phyloP scores from a whole-genome alignment of 163 green algal species.

The Chloromonas sp. region DNA sequence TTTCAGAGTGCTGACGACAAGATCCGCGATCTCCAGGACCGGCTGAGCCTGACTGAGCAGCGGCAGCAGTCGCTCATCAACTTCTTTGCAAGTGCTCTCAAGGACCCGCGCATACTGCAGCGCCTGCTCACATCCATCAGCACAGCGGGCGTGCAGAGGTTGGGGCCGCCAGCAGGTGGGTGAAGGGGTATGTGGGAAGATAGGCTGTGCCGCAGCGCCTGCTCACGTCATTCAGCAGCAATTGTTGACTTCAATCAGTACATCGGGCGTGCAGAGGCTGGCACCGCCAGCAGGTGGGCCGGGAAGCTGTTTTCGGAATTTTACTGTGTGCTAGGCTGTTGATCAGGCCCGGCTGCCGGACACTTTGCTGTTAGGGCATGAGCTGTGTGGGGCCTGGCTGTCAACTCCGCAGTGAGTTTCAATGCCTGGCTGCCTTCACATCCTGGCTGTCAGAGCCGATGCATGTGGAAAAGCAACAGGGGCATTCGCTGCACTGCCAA shows the following conservation, averaged over 20 bases:
- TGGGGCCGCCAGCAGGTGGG: neutral
- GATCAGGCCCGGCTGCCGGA: too few relatives aligned
- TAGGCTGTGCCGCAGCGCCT: neutral
- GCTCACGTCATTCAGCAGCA: neutral
- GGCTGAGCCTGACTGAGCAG: slow-evolving; percentile 65
- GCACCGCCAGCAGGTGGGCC: neutral
- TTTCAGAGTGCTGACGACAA: slow-evolving; percentile 50
- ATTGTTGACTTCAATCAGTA: neutral
- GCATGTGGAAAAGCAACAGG: too few relatives aligned
- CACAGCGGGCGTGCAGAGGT: slow-evolving; percentile 6
- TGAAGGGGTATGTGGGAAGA: neutral
- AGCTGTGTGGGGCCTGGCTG: too few relatives aligned
- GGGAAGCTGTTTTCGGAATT: neutral
- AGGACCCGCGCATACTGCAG: slow-evolving; percentile 72
- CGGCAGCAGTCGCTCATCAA: slow-evolving; percentile 78
- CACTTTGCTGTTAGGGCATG: too few relatives aligned
- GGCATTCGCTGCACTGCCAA: too few relatives aligned
- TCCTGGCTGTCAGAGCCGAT: too few relatives aligned
- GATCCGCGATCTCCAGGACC: slow-evolving; percentile 51
- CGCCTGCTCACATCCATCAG: slow-evolving; percentile 6
- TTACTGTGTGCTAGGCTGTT: too few relatives aligned
- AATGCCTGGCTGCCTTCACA: too few relatives aligned
- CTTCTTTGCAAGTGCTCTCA: slow-evolving; percentile 73
- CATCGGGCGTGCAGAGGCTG: neutral
- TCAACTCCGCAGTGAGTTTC: too few relatives aligned